These are phyloP conservation scores for Chalara sp. DNA, from an alignment of 2,329 filamentous ascomycete genomes.

Conservation along the genomic window DNA sequence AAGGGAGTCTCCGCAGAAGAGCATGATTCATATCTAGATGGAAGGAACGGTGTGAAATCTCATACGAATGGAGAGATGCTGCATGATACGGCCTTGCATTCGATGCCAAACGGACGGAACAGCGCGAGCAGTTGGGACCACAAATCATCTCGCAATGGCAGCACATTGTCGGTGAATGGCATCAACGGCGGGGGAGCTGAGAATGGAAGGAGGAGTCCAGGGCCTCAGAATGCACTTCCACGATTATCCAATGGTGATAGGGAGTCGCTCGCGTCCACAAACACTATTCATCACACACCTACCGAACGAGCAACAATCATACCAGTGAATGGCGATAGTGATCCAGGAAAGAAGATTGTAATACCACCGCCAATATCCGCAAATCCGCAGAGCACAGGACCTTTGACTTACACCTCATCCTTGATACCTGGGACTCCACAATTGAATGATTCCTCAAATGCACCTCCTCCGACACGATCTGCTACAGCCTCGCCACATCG, in stretches of 20 bases:
- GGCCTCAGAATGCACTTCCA: slow-evolving; percentile 17
- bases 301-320: slow-evolving; percentile 10
- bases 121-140: slow-evolving; percentile 34
- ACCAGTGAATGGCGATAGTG: slow-evolving; percentile 18
- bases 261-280: slow-evolving; percentile 21
- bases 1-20: slow-evolving; percentile 29
- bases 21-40: slow-evolving; percentile 25
- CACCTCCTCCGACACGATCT: slow-evolving; percentile 17
- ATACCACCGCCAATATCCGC: slow-evolving; percentile 20
- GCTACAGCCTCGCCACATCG: slow-evolving; percentile 41
- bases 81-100: slow-evolving; percentile 47
- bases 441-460: slow-evolving; percentile 12
- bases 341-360: slow-evolving; percentile 12
- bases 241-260: slow-evolving; percentile 21
- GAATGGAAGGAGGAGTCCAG: slow-evolving; percentile 24
- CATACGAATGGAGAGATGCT: slow-evolving; percentile 23
- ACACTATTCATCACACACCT: slow-evolving; percentile 16
- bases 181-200: slow-evolving; percentile 19
- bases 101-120: slow-evolving; percentile 49
- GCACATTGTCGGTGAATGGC: slow-evolving; percentile 23
- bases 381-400: slow-evolving; percentile 25
- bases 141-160: slow-evolving; percentile 23
- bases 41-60: slow-evolving; percentile 9
- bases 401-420: slow-evolving; percentile 24
- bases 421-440: slow-evolving; percentile 22